Evolutionary conservation across 257 asterid genomes (phyloP), one percentile per base, ranked within the genome.

Genomic region (Petunia axillaris): DNA sequence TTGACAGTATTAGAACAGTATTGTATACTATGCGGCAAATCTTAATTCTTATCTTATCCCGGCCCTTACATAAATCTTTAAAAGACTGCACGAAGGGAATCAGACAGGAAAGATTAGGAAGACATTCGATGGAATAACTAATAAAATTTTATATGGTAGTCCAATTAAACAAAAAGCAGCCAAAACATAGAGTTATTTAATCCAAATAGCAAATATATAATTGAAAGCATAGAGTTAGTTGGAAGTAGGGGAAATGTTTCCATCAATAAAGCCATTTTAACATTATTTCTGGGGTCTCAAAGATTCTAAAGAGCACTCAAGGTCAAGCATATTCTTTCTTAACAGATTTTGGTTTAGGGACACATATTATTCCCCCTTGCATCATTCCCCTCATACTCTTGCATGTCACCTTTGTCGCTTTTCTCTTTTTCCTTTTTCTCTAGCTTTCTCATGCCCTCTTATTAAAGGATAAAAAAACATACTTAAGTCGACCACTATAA

Each of bases 231-330:
- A 73, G 6, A 43, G 25, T 35, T 41, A 1, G 57, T 10, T 6
- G 35, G 76, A 68, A 66, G 78, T 73, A 64, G 87, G 85, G 80
- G 76, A 80, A 79, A 78, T 84, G 88, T 84, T 59, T 35, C 39
- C 2, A 52, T 85, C 86, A 60, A 3, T 14, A 46, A 80, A 59
- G 10, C 48, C 53, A 48, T 6, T 63, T 25, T 35, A 39, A 52
- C n/a, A 54, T 5, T 35, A 52, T 8, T 16, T 64, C 15, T 70
- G 40, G 88, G 85, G 79, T 66, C 76, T 75, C 4, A 4, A 80
- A 80, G 82, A 83, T 81, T 88, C 86, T 74, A 48, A 40, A 50
- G 52, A 82, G 60, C 81, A 52, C 50, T 35, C 6, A n/a, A 70
- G 5, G 81, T 84, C 83, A 80, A 52, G n/a, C 57, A 52, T 15